Percentiles rank a stretch among this genome's conserved stretches.
phyloP scores from a whole-genome alignment of 768 basidiomycete species.

The Coprinopsis marcescibilis region DNA sequence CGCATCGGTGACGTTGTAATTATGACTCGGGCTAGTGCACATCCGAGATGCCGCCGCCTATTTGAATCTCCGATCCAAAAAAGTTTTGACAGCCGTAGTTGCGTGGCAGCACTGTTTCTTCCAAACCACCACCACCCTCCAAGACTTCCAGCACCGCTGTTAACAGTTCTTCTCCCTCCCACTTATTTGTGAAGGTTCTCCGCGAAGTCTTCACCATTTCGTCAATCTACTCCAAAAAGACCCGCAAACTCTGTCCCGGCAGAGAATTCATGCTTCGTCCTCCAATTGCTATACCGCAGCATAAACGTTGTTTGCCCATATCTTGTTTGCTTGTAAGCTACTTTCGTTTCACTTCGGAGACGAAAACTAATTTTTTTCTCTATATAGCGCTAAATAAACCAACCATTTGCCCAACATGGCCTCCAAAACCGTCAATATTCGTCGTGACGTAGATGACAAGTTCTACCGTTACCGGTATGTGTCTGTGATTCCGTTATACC shows the following conservation, averaged over 20 bases:
- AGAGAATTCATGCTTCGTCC: slow-evolving; percentile 94
- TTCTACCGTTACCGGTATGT: slow-evolving; percentile 89
- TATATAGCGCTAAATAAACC: slow-evolving; percentile 50
- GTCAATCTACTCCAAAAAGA: slow-evolving; percentile 42
- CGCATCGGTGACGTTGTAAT: too few relatives aligned
- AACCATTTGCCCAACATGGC: slow-evolving; percentile 68
- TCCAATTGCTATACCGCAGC: slow-evolving; percentile 67
- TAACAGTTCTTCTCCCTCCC: slow-evolving; percentile 10
- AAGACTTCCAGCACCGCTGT: slow-evolving; percentile 16
- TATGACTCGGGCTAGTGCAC: too few relatives aligned
- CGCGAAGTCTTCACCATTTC: slow-evolving; percentile 54
- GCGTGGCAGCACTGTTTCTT: background rate
- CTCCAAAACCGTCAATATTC: slow-evolving; percentile 83
- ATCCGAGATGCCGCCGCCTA: too few relatives aligned
- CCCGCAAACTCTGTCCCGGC: slow-evolving; percentile 55
- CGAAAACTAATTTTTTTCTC: background rate
- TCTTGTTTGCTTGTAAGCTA: slow-evolving; percentile 48
- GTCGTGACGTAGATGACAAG: slow-evolving; percentile 95
- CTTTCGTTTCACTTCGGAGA: background rate
- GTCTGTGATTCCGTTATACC: background rate
- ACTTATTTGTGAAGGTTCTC: slow-evolving; percentile 18
- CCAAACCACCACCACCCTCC: slow-evolving; percentile 23
- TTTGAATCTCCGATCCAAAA: background rate
- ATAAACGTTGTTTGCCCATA: slow-evolving; percentile 52
- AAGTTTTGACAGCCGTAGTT: background rate